These are phyloP conservation scores for Fusarium aywerte DNA, from an alignment of 2,329 filamentous ascomycete species.

Conservation along the genomic window DNA sequence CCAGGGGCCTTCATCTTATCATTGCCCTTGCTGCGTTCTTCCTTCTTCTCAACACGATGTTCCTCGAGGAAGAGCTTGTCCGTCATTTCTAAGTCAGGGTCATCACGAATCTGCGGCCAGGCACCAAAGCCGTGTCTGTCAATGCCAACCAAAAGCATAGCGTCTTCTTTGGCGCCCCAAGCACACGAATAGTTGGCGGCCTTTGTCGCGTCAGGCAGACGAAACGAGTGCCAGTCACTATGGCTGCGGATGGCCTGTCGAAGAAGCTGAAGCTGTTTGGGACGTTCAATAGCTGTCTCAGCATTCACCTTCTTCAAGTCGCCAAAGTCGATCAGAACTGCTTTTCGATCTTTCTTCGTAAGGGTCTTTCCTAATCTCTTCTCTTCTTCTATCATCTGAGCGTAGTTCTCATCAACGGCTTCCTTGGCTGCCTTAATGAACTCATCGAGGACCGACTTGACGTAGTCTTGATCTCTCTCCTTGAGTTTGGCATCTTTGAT, in stretches of 20 bases:
- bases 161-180: constrained; percentile 94
- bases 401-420: constrained; percentile 73
- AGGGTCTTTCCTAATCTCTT: constrained; percentile 82
- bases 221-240: constrained; percentile 81
- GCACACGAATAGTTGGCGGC: constrained; percentile 89
- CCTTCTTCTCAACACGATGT: constrained; percentile 97
- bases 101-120: constrained; percentile 94
- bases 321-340: constrained; percentile 92
- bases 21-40: constrained; percentile 82
- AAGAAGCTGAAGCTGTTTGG: constrained; percentile 86
- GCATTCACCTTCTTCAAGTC: constrained; percentile 96
- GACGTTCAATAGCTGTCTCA: constrained; percentile 91
- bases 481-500: constrained; percentile 85
- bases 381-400: constrained; percentile 81
- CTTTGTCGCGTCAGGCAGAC: constrained; percentile 91
- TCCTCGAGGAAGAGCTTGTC: constrained; percentile 98
- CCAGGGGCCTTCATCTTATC: constrained; percentile 90
- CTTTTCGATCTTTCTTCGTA: constrained; percentile 98
- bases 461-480: constrained; percentile 83
- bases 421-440: constrained; percentile 70
- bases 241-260: constrained; percentile 75
- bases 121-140: constrained; percentile 94
- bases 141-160: constrained; percentile 96
- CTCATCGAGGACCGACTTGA: constrained; percentile 79
- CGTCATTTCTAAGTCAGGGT: constrained; percentile 82